These are phyloP conservation scores for Talaromyces sp. DNA, from an alignment of 2,329 filamentous ascomycete species.

Conservation along the genomic window DNA sequence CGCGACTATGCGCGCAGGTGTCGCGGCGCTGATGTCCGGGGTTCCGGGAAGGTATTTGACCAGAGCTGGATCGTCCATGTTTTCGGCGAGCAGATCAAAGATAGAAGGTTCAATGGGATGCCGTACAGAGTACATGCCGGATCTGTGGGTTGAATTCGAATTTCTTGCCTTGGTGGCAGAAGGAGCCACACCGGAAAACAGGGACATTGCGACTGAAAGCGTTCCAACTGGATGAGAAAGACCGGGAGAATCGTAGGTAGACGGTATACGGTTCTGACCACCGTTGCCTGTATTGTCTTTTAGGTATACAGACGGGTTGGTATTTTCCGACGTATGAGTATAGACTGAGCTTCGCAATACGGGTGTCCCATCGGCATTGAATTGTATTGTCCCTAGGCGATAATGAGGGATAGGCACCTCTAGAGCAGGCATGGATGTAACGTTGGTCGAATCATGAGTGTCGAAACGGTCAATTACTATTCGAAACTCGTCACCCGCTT, in stretches of 20 bases:
- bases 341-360: constrained; percentile 79
- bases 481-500: constrained; percentile 67
- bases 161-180: constrained; percentile 32
- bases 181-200: constrained; percentile 37
- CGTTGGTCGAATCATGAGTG: constrained; percentile 56
- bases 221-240: constrained; percentile 29
- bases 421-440: constrained; percentile 60
- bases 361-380: constrained; percentile 72
- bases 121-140: constrained; percentile 51
- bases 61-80: constrained; percentile 76
- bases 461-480: constrained; percentile 74
- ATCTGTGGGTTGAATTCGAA: constrained; percentile 39
- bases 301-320: constrained; percentile 62
- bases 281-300: constrained; percentile 30
- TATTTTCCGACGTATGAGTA: constrained; percentile 67
- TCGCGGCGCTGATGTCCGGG: constrained; percentile 81
- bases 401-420: constrained; percentile 80
- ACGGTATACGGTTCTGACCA: constrained; percentile 25
- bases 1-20: constrained; percentile 83
- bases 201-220: constrained; percentile 37
- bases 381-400: constrained; percentile 76
- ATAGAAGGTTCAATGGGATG: constrained; percentile 64
- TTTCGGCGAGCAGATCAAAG: constrained; percentile 76
- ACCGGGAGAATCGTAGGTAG: constrained; percentile 29
- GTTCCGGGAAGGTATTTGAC: constrained; percentile 75